Evolutionary conservation across 495 filamentous ascomycete genomes (phyloP).

Genomic region (Darksidea phi): DNA sequence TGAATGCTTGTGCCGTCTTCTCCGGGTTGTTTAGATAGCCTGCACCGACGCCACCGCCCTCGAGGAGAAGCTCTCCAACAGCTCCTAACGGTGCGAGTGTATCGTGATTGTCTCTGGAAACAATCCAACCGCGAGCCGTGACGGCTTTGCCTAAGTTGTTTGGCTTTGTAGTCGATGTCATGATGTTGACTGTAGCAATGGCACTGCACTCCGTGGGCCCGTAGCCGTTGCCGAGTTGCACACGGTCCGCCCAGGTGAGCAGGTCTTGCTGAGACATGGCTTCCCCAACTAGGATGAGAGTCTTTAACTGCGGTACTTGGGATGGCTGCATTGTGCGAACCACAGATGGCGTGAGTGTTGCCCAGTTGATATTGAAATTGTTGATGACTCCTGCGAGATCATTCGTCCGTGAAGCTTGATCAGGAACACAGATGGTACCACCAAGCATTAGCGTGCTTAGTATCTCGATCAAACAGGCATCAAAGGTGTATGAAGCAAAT

Average conservation of each 20-base stretch:
- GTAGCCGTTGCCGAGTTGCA: slow-evolving; percentile 39
- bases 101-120: slow-evolving; percentile 39
- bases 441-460: slow-evolving; percentile 47
- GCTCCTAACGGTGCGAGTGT: slow-evolving; percentile 43
- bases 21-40: slow-evolving; percentile 45
- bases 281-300: slow-evolving; percentile 47
- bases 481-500: slow-evolving; percentile 51
- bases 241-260: slow-evolving; percentile 21
- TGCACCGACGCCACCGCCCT: slow-evolving; percentile 41
- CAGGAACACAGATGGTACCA: slow-evolving; percentile 52
- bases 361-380: slow-evolving; percentile 42
- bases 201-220: slow-evolving; percentile 42
- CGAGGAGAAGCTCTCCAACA: slow-evolving; percentile 46
- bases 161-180: slow-evolving; percentile 22
- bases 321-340: slow-evolving; percentile 43
- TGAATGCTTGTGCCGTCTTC: slow-evolving; percentile 42
- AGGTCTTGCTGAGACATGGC: slow-evolving; percentile 28
- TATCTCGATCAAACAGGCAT: slow-evolving; percentile 49
- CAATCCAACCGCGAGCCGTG: slow-evolving; percentile 43
- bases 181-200: slow-evolving; percentile 27
- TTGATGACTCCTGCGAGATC: slow-evolving; percentile 43
- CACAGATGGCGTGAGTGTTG: slow-evolving; percentile 48
- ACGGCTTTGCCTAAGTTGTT: slow-evolving; percentile 38
- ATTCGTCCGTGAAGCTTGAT: slow-evolving; percentile 40
- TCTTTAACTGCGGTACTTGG: slow-evolving; percentile 42